Base-by-base conservation (phyloP, 768 basidiomycete species). In the Termitomyces sp. region DNA sequence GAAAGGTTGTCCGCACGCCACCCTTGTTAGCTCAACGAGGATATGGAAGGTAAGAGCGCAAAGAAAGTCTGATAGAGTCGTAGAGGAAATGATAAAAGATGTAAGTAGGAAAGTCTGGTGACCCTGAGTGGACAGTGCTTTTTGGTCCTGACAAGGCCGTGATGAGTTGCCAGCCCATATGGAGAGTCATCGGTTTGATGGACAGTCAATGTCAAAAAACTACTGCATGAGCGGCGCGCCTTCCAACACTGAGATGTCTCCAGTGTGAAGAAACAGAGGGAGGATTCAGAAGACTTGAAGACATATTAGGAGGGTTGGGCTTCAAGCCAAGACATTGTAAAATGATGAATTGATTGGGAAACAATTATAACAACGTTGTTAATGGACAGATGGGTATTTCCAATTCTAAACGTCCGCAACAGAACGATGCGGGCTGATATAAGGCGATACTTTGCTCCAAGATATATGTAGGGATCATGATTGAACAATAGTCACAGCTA, bases 1-100 rank as follows among this genome's bases (percentile, higher is more conserved):
- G 19, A 49, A 50, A 48, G 42, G 35, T 37, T 35, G 21, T 52
- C 45, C 58, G 17, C 60, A 63, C 59, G 23, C 34, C 45, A n/a
- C 23, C 51, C 51, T 8, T 35, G 50, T 21, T 34, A 32, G 43
- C 28, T 25, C 7, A 55, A 37, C 23, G 43, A 43, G 35, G 27
- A 46, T 35, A 46, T 49, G 19, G 45, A 47, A 46, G 32, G 39
- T 55, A 51, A 25, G 41, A 46, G 40, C 17, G 49, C 55, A 28
- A 51, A 45, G 28, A 42, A 8, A 14, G 4, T 2, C 8, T 30
- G 27, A 45, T 28, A 28, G 27, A 32, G 3, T 34, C 10, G 8
- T n/a, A n/a, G 34, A 35, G 17, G 34, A 25, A 57, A 45, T n/a
- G 50, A 50, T n/a, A 39, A 52, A 50, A 53, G 39, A 46, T 45